Percentiles rank a stretch among this genome's conserved stretches.
These are phyloP conservation scores for Aegilops sharonensis DNA, from an alignment of 176 grass and related monocot genomes.

Conservation along the genomic window DNA sequence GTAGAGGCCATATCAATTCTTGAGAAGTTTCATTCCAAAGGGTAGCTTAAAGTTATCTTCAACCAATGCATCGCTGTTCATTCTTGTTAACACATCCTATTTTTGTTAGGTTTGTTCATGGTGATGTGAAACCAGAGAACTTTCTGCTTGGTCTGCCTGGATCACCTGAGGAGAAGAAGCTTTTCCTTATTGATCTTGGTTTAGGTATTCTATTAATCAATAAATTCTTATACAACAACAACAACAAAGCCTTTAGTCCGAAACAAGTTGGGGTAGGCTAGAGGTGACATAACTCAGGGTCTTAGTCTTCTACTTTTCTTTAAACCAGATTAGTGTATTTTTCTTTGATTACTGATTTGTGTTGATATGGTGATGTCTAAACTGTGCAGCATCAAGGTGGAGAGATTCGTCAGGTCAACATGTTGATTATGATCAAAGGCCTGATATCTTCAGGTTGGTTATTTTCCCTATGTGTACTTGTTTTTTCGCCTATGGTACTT, in stretches of 20 bases:
- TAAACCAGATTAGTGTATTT: slow-evolving; percentile 4
- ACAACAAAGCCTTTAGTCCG: no score
- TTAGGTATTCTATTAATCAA: slow-evolving; percentile 60
- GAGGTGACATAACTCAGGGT: background rate
- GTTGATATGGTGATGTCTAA: slow-evolving; percentile 12
- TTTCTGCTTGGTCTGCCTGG: slow-evolving; percentile 93
- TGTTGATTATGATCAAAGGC: slow-evolving; percentile 95
- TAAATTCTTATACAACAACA: background rate
- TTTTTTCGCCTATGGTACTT: slow-evolving; percentile 8
- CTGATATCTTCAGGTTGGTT: slow-evolving; percentile 88
- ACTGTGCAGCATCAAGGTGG: slow-evolving; percentile 82
- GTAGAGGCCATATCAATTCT: slow-evolving; percentile 92
- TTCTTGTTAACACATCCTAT: slow-evolving; percentile 6
- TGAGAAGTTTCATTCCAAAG: slow-evolving; percentile 87
- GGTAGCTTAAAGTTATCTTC: slow-evolving; percentile 44
- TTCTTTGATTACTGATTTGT: slow-evolving; percentile 5
- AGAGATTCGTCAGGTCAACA: slow-evolving; percentile 63
- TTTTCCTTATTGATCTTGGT: slow-evolving; percentile 97
- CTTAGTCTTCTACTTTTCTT: background rate
- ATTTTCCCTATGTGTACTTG: background rate
- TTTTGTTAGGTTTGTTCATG: slow-evolving; percentile 90
- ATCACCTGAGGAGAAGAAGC: slow-evolving; percentile 88
- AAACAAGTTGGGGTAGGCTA: no score
- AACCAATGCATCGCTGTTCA: background rate
- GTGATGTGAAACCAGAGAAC: slow-evolving; percentile 98